Evolutionary conservation across 768 basidiomycete species (phyloP).

Genomic region (Termitomyces sp.): DNA sequence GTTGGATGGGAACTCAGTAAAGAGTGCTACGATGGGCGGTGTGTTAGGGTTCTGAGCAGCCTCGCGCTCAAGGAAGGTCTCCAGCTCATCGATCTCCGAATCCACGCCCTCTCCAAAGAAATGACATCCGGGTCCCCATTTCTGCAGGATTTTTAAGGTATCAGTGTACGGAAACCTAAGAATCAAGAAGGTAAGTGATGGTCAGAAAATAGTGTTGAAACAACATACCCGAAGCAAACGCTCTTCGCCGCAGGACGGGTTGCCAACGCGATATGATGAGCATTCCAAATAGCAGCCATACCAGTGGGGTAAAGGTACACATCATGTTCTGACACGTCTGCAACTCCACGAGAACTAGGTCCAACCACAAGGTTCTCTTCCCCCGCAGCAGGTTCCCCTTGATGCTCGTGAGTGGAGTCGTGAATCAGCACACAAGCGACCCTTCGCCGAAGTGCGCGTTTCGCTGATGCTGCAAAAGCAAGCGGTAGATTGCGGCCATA

Average conservation of each 20-base stretch:
- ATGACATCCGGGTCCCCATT: conserved; percentile 94
- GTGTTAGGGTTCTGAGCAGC: conserved; percentile 31
- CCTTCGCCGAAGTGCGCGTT: conserved; percentile 80
- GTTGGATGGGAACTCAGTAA: conserved; percentile 95
- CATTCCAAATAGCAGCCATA: conserved; percentile 94
- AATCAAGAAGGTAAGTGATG: background rate
- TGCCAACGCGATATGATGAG: conserved; percentile 67
- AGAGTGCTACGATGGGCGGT: conserved; percentile 74
- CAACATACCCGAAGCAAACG: conserved; percentile 86
- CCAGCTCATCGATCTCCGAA: conserved; percentile 70
- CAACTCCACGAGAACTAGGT: conserved; percentile 66
- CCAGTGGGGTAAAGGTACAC: conserved; percentile 87
- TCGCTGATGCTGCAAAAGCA: conserved; percentile 71
- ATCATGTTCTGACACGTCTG: conserved; percentile 74
- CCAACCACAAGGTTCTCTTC: conserved; percentile 45
- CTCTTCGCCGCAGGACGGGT: conserved; percentile 67
- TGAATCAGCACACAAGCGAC: conserved; percentile 83
- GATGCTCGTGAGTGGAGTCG: conserved; percentile 43
- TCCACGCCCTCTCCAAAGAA: conserved; percentile 84
- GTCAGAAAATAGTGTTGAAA: background rate
- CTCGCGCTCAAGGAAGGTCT: conserved; percentile 53
- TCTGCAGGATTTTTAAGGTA: conserved; percentile 88
- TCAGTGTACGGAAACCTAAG: conserved; percentile 91
- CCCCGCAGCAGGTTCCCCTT: conserved; percentile 35
- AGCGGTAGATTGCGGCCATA: conserved; percentile 89